Conservation (phyloP, 208 protist genomes). For the Trypanosoma grayi region DNA sequence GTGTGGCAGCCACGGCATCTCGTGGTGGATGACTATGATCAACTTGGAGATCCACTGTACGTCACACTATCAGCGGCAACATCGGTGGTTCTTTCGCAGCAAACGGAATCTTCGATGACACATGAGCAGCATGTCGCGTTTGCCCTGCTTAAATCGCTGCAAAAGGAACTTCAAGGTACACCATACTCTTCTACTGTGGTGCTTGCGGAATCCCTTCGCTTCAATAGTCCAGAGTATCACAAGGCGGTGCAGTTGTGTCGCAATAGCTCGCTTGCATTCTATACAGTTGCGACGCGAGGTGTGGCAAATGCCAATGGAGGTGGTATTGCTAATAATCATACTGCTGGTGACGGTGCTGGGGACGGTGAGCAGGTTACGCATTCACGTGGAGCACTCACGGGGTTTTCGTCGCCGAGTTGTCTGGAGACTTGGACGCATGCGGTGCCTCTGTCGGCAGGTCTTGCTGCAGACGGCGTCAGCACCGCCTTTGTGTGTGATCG, state of each 20-base stretch:
- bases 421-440: slow-evolving; percentile 84
- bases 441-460: slow-evolving; percentile 30
- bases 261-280: slow-evolving; percentile 11
- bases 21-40: slow-evolving; percentile 74
- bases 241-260: slow-evolving; percentile 40
- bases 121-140: slow-evolving; percentile 35
- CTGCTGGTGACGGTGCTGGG: slow-evolving; percentile 13
- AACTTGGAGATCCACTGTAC: slow-evolving; percentile 54
- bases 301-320: not conserved
- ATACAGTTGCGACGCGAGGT: not conserved
- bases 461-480: slow-evolving; percentile 53
- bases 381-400: slow-evolving; percentile 16
- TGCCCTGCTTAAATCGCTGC: slow-evolving; percentile 42
- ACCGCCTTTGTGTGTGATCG: slow-evolving; percentile 52
- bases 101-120: slow-evolving; percentile 42
- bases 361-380: slow-evolving; percentile 5
- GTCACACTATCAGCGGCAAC: slow-evolving; percentile 63
- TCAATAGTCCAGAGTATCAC: slow-evolving; percentile 39
- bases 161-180: slow-evolving; percentile 44
- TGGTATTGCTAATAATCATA: not conserved
- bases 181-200: slow-evolving; percentile 39
- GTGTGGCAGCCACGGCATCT: slow-evolving; percentile 60
- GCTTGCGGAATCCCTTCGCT: slow-evolving; percentile 63
- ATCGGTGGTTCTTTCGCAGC: slow-evolving; percentile 50
- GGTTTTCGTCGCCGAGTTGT: slow-evolving; percentile 49